These are phyloP conservation scores for Nicotiana tomentosiformis DNA, from an alignment of 257 asterid genomes.

Conservation along the genomic window DNA sequence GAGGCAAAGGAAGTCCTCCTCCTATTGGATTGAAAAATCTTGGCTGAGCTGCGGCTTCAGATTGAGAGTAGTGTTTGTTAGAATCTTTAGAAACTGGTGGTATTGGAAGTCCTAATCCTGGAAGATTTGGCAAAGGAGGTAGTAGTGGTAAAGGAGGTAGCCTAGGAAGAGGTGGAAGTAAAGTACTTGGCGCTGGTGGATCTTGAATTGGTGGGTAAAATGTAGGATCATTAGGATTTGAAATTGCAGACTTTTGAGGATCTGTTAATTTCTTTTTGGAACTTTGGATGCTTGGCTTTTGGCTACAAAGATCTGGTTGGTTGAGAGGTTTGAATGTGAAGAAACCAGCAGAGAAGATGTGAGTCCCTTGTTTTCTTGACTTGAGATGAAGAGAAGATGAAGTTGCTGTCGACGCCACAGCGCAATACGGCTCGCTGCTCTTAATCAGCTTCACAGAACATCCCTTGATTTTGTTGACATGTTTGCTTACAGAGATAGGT, in stretches of 20 bases:
- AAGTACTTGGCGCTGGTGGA: slow-evolving; percentile 21
- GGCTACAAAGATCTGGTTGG: slow-evolving; percentile 56
- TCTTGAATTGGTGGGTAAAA: slow-evolving; percentile 22
- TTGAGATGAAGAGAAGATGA: slow-evolving; percentile 47
- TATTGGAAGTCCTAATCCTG: slow-evolving; percentile 40
- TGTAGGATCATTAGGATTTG: slow-evolving; percentile 33
- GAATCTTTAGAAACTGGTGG: slow-evolving; percentile 35
- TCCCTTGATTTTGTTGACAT: slow-evolving; percentile 47
- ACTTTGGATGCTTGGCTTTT: slow-evolving; percentile 31
- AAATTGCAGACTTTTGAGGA: slow-evolving; percentile 12
- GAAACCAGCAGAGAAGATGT: slow-evolving; percentile 74
- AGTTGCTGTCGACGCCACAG: slow-evolving; percentile 56
- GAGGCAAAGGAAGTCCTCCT: slow-evolving; percentile 28
- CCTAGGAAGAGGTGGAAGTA: slow-evolving; percentile 34
- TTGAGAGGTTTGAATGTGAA: slow-evolving; percentile 74
- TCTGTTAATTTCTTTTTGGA: slow-evolving; percentile 1
- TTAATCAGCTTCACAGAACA: slow-evolving; percentile 65
- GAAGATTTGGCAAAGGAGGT: slow-evolving; percentile 54
- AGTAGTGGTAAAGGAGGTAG: slow-evolving; percentile 49
- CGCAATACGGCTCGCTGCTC: slow-evolving; percentile 64
- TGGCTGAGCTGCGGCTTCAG: slow-evolving; percentile 11
- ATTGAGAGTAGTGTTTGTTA: neutral
- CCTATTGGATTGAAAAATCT: slow-evolving; percentile 12
- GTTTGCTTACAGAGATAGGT: slow-evolving; percentile 61
- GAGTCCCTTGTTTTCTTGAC: slow-evolving; percentile 51